Evolutionary conservation across 2,329 filamentous ascomycete genomes (phyloP), one percentile per base, ranked within the genome.

Genomic region (Colletotrichum graminicola): DNA sequence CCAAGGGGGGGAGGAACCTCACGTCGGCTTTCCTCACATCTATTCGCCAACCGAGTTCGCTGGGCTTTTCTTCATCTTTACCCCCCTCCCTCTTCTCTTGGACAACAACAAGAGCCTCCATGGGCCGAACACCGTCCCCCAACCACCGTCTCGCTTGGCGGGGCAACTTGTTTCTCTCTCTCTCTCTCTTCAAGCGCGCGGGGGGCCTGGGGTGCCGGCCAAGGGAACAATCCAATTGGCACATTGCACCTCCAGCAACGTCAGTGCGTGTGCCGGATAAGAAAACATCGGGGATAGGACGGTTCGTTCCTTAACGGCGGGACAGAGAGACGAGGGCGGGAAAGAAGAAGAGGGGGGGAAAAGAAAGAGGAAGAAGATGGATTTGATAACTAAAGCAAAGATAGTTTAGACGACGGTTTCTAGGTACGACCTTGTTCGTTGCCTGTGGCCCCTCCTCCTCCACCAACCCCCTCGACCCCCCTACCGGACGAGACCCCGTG

Each of bases 1-100:
- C 18, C 29, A 14, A 10, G 14, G 34, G 34, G 32, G 32, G 32
- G 32, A 3, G 7, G 39, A 34, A 66, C 54, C 45, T 36, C 21
- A 32, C 51, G 26, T 26, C 43, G 61, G 34, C 34, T 52, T n/a
- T 18, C 65, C 32, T 34, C 29, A 54, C 29, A 39, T 21, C 51
- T n/a, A 67, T 67, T 71, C 63, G 64, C 67, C 67, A 71, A 71
- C 67, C 67, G 67, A 51, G 63, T 41, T 41, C 32, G 6, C 23
- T 18, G 29, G 29, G 1, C 36, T 34, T 36, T 29, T 32, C n/a
- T 39, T 63, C 10, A 18, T 11, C 11, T 18, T 18, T 51, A 16
- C 12, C 16, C 11, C 26, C 18, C 12, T 16, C 11, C 26, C 10
- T 7, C 8, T n/a, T n/a, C 16, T 21, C 41, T 8, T 21, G 12